Evolutionary conservation across 805 yeast species (phyloP).

Genomic region (Candida maris): DNA sequence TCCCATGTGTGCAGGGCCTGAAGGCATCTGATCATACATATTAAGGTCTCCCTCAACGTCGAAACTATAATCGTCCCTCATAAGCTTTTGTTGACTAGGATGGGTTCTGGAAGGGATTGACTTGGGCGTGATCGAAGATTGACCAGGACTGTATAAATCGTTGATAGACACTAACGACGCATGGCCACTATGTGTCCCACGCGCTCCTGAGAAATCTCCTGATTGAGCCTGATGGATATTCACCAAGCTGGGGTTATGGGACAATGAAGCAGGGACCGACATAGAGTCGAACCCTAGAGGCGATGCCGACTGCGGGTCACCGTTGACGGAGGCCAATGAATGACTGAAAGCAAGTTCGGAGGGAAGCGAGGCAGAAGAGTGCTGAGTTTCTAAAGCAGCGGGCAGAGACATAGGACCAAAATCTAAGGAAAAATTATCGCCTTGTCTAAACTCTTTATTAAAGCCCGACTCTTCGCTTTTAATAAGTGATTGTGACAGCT

Average conservation of each 20-base stretch:
- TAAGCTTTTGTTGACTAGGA: conserved; percentile 9
- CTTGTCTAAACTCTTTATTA: conserved; percentile 1
- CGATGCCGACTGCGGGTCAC: conserved; percentile 13
- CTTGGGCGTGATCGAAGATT: conserved; percentile 19
- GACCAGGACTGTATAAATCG: conserved; percentile 22
- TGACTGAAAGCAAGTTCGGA: conserved; percentile 10
- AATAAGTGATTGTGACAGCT: conserved; percentile 27
- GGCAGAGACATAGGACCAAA: conserved; percentile 18
- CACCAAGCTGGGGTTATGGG: conserved; percentile 21
- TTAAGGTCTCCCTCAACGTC: conserved; percentile 30
- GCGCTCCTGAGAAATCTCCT: conserved; percentile 5
- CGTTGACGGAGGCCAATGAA: conserved; percentile 6
- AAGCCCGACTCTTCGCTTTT: conserved; percentile 2
- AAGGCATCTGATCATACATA: conserved; percentile 22
- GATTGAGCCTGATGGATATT: conserved; percentile 13
- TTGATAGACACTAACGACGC: conserved; percentile 2
- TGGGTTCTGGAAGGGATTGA: conserved; percentile 10
- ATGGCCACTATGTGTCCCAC: conserved; percentile 4
- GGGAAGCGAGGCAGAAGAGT: conserved; percentile 10
- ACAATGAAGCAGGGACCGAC: conserved; percentile 21
- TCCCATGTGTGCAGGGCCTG: background rate
- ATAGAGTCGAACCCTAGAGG: conserved; percentile 23
- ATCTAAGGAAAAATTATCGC: conserved; percentile 11
- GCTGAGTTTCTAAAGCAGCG: conserved; percentile 1
- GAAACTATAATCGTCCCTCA: conserved; percentile 18